These are phyloP conservation scores for Monosporascus cannonballus DNA, from an alignment of 2,329 filamentous ascomycete genomes.

Conservation along the genomic window DNA sequence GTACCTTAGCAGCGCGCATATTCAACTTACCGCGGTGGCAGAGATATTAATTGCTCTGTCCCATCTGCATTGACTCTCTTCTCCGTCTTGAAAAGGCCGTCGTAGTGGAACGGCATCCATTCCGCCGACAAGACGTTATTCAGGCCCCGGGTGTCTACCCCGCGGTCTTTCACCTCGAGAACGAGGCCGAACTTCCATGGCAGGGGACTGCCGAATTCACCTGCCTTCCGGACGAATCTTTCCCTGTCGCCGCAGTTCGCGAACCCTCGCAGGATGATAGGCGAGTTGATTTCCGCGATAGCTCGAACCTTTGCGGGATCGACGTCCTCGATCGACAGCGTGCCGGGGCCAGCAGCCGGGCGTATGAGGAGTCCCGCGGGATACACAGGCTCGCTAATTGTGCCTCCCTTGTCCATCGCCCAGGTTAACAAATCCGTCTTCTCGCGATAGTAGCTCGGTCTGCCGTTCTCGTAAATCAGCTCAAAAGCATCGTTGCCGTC, in stretches of 20 bases:
- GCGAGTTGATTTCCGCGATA: conserved; percentile 44
- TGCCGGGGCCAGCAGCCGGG: conserved; percentile 25
- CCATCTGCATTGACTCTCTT: conserved; percentile 32
- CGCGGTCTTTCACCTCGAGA: conserved; percentile 44
- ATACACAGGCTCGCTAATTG: conserved; percentile 40
- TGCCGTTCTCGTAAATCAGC: conserved; percentile 37
- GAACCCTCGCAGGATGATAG: conserved; percentile 48
- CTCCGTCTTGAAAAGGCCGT: conserved; percentile 49
- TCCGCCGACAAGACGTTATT: conserved; percentile 50
- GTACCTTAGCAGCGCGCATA: not conserved
- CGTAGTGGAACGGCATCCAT: conserved; percentile 53
- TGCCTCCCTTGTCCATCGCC: conserved; percentile 27
- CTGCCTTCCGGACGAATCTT: conserved; percentile 37
- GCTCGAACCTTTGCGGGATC: conserved; percentile 37
- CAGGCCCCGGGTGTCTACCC: conserved; percentile 33
- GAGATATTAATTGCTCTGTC: conserved; percentile 33
- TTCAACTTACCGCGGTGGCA: conserved; percentile 34
- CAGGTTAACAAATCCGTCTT: conserved; percentile 39
- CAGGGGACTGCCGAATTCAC: conserved; percentile 40
- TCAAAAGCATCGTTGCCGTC: conserved; percentile 34
- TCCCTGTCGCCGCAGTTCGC: conserved; percentile 37
- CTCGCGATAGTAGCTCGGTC: conserved; percentile 45
- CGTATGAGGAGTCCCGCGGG: conserved; percentile 37
- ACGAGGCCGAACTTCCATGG: conserved; percentile 49
- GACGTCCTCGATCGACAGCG: conserved; percentile 35